Base-by-base conservation (phyloP, 768 basidiomycete genomes). In the Suillus luteus region DNA sequence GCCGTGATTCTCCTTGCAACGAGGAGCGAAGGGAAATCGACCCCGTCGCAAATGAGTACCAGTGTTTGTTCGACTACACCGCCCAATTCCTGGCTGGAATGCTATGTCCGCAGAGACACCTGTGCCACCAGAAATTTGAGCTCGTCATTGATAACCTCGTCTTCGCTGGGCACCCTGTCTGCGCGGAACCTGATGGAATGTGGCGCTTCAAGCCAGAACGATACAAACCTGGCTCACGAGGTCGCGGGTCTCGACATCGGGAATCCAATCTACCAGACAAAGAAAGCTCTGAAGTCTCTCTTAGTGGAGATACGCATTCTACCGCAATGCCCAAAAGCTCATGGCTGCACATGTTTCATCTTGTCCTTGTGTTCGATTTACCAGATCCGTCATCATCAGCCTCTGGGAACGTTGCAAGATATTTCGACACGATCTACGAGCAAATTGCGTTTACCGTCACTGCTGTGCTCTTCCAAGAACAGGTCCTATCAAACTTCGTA, bases 41-140 rank as follows among this genome's bases (percentile, higher is more conserved):
- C 49, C 62, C 77, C 19, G 62, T 67, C n/a, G 68, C 72, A 15
- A 75, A 81, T 62, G 86, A 88, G 65, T 90, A 91, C 69, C 86
- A 89, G 69, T 76, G 79, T 64, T 78, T 93, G n/a, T 83, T 99
- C 55, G 91, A 90, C 3, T 96, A 92, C 74, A 84, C 90, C 4
- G 79, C 90, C 7, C 89, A 91, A 64, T 92, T 94, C 70, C 81
- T 99, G 37, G 92, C 93, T 31, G 84, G 83, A 51, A 78, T 96
- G 67, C 81, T 99, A 3, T 91, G 90, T 64, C 95, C 96, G 0
- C 83, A 87, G 52, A 77, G 80, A 37, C 82, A 87, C 15, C 86
- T 95, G 75, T 97, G 95, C 70, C 94, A 99, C 75, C 92, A 94
- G 74, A 93, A 93, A 71, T 98, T 97, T 72, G 95, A 96, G 73